These are phyloP conservation scores for Saccharomyces pastorianus DNA, from an alignment of 1,139 yeast genomes.

Conservation along the genomic window DNA sequence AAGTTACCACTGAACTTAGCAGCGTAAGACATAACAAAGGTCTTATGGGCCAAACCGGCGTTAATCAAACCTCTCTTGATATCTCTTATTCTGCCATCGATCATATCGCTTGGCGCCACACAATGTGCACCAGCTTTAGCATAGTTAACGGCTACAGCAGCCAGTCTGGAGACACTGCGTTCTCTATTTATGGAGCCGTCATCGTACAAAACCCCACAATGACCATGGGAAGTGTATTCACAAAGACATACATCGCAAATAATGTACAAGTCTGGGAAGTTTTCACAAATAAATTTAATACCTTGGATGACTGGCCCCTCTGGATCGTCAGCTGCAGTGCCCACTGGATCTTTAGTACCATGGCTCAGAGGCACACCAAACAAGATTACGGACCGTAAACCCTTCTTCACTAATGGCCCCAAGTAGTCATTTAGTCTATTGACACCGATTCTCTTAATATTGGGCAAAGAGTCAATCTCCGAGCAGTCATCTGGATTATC, in stretches of 20 bases:
- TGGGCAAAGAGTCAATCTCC: conserved; percentile 69
- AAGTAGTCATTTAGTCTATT: conserved; percentile 73
- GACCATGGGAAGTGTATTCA: conserved; percentile 95
- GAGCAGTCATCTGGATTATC: conserved; percentile 78
- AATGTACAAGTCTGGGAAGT: conserved; percentile 76
- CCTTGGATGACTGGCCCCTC: conserved; percentile 88
- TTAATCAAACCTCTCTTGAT: conserved; percentile 78
- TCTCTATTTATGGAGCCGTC: conserved; percentile 82
- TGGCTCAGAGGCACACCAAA: conserved; percentile 84
- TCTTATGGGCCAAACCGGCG: conserved; percentile 79
- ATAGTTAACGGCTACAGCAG: conserved; percentile 91
- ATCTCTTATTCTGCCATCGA: conserved; percentile 87
- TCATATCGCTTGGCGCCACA: conserved; percentile 97
- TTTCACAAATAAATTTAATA: conserved; percentile 51
- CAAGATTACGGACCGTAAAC: conserved; percentile 74
- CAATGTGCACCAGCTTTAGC: conserved; percentile 94
- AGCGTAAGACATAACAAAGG: conserved; percentile 85
- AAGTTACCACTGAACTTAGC: conserved; percentile 89
- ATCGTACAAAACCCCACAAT: conserved; percentile 82
- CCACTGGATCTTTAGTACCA: conserved; percentile 69
- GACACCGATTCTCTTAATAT: conserved; percentile 80
- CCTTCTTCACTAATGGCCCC: conserved; percentile 61
- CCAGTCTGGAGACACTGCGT: conserved; percentile 69
- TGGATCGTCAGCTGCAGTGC: conserved; percentile 93
- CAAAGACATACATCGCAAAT: conserved; percentile 95